A percentile compares a stretch with the other conserved stretches of the same genome.
Evolutionary conservation across 768 basidiomycete genomes (phyloP).

Genomic region (Pleurotus ostreatus): DNA sequence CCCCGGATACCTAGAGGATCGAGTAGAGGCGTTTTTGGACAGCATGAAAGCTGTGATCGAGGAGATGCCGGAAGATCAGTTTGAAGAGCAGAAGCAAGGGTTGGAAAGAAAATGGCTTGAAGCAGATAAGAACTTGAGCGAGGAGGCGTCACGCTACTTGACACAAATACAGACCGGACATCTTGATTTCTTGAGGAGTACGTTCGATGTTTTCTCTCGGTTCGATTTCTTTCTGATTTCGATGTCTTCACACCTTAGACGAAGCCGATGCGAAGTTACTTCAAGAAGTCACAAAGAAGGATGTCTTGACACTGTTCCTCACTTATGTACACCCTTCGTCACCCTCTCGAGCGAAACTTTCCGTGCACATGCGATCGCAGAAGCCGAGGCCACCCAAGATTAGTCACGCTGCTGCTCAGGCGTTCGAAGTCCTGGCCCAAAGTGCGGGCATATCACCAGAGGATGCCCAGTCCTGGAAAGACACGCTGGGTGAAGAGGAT

Average conservation of each 20-base stretch:
- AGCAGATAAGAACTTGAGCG: conserved; percentile 80
- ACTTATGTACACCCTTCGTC: conserved; percentile 67
- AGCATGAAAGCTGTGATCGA: conserved; percentile 65
- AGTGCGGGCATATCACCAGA: conserved; percentile 46
- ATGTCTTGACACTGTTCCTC: conserved; percentile 70
- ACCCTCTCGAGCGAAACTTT: conserved; percentile 71
- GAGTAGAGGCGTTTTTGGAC: conserved; percentile 86
- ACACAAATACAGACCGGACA: conserved; percentile 72
- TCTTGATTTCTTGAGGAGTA: conserved; percentile 83
- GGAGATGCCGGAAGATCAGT: conserved; percentile 67
- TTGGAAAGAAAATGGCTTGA: conserved; percentile 82
- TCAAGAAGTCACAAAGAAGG: conserved; percentile 63
- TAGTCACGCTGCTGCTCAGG: conserved; percentile 58
- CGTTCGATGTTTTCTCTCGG: conserved; percentile 23
- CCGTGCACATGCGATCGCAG: conserved; percentile 76
- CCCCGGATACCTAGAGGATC: conserved; percentile 76
- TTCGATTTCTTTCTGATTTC: conserved; percentile 3
- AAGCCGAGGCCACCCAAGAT: conserved; percentile 57
- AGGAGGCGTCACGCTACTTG: conserved; percentile 74
- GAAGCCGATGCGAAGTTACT: conserved; percentile 69
- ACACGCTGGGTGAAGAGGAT: conserved; percentile 47
- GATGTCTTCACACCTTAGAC: conserved; percentile 37
- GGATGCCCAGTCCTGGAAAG: conserved; percentile 41
- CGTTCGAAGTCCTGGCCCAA: conserved; percentile 53
- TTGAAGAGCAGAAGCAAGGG: conserved; percentile 72